Evolutionary conservation across 2,329 filamentous ascomycete genomes (phyloP), one percentile per base, ranked within the genome.

Genomic region (Pestalotiopsis fici): DNA sequence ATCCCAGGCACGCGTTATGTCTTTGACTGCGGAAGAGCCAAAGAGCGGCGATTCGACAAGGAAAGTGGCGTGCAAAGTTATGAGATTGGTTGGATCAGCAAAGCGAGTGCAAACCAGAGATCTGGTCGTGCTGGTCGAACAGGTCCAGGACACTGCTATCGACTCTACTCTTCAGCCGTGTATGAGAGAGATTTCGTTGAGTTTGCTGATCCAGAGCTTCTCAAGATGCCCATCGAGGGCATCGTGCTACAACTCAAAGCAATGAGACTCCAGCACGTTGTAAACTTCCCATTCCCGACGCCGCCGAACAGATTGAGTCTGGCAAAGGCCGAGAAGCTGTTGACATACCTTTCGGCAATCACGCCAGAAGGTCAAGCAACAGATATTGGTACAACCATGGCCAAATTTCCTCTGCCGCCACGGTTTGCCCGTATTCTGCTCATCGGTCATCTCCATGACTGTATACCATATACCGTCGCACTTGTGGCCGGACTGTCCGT

Each of bases 201-300:
- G 70, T 97, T 97, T 74, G 90, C 93, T 0, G 90, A 95, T 27
- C 95, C 96, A 0, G 96, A 99, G 79, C 91, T 99, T 50, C 81
- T 97, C 60, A 88, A 95, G 27, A 97, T 96, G 80, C 95, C 96
- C 0, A 93, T 98, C 31, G 96, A 99, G 79, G 93, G 92, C 21
- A 89, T 98, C 3, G 95, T 98, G 1, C 83, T 99, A 47, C 95
- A 98, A 78, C 88, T 99, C 73, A 99, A 98, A 83, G 90, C 92
- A 63, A 97, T 99, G 93, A 93, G 94, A 65, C 88, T 98, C 37
- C 92, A 95, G 68, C 91, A 95, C 67, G 92, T 99, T 7, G 87
- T 93, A 77, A 97, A 96, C 79, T 99, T 99, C 77, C 96, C 97
- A 0, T 99, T 98, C 77, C 96, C 96, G 3, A 98, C 95, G 15